Base-by-base conservation (phyloP, 2,329 filamentous ascomycete genomes). In the Arachnomyces sp. region DNA sequence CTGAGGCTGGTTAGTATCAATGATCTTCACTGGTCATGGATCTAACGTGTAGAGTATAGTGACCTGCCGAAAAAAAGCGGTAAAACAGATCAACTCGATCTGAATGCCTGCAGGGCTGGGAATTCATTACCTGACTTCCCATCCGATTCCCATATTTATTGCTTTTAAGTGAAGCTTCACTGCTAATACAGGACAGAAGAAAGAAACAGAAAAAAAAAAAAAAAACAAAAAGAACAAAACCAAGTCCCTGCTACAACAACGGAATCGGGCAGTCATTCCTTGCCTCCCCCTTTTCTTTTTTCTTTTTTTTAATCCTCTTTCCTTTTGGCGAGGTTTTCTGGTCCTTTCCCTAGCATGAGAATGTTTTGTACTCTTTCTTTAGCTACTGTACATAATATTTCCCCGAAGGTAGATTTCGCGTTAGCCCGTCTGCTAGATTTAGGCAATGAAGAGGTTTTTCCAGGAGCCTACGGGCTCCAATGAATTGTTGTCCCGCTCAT, bases 391-490 rank as follows among this genome's bases (percentile, higher is more conserved):
- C 34, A 36, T 36, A 36, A 13, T 25, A 32, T 4, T 36, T 7
- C 25, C 17, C 34, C 6, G 13, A 6, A 12, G n/a, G 28, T 18
- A 18, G 16, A 18, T 25, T 36, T 14, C 17, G 28, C 15, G 16
- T 36, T 36, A 28, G 32, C 17, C 15, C 17, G 16, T 18, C 31
- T 25, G 34, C 33, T 40, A 40, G 39, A 40, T 40, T 28, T 35
- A 36, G 39, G 32, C 25, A 40, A 28, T 31, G 15, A 40, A 40
- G 34, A 40, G 35, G 25, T 14, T n/a, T 40, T 40, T 29, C 18
- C 13, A n/a, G 28, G 39, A 14, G 32, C 39, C 39, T 40, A 40
- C 33, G 33, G 39, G 39, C 28, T 32, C 33, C 39, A 35, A 31
- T 17, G 28, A 35, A 36, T 31, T 12, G 16, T 38, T 31, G 21